Conservation (phyloP, 371 early-diverging fungal species). For the Apophysomyces variabilis region DNA sequence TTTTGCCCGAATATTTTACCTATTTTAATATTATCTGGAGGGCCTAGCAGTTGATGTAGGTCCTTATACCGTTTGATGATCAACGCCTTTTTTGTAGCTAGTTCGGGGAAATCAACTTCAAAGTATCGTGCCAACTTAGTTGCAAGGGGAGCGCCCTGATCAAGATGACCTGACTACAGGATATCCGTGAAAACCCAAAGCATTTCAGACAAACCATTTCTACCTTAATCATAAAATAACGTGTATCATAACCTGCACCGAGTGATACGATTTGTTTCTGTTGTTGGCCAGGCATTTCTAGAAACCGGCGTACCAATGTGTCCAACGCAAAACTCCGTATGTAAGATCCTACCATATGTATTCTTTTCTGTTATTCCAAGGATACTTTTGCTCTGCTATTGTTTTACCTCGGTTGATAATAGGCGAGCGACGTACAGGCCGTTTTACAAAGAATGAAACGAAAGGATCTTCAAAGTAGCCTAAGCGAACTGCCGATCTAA, state of each 20-base stretch:
- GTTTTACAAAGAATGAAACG: slow-evolving; percentile 74
- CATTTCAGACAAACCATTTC: background rate
- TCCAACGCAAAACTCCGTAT: slow-evolving; percentile 76
- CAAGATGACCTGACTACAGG: slow-evolving; percentile 19
- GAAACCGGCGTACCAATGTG: slow-evolving; percentile 64
- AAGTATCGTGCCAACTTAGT: slow-evolving; percentile 54
- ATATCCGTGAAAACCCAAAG: too few relatives aligned
- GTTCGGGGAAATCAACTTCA: slow-evolving; percentile 93
- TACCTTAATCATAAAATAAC: slow-evolving; percentile 84
- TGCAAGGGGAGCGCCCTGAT: background rate
- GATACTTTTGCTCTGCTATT: background rate
- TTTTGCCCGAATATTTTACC: slow-evolving; percentile 33
- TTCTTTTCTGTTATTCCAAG: slow-evolving; percentile 31
- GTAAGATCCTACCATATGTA: slow-evolving; percentile 60
- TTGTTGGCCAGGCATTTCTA: slow-evolving; percentile 33
- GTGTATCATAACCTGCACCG: slow-evolving; percentile 94
- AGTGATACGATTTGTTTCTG: slow-evolving; percentile 82
- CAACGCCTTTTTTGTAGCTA: slow-evolving; percentile 78
- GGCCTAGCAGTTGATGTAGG: slow-evolving; percentile 56
- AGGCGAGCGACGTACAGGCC: slow-evolving; percentile 75
- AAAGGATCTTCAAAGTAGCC: slow-evolving; percentile 87
- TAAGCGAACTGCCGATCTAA: slow-evolving; percentile 80
- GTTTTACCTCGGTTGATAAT: slow-evolving; percentile 87
- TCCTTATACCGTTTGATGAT: slow-evolving; percentile 63
- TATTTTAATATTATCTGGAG: slow-evolving; percentile 40